Conservation (phyloP, 1,284 basidiomycete species). For the Moesziomyces globuligerus region DNA sequence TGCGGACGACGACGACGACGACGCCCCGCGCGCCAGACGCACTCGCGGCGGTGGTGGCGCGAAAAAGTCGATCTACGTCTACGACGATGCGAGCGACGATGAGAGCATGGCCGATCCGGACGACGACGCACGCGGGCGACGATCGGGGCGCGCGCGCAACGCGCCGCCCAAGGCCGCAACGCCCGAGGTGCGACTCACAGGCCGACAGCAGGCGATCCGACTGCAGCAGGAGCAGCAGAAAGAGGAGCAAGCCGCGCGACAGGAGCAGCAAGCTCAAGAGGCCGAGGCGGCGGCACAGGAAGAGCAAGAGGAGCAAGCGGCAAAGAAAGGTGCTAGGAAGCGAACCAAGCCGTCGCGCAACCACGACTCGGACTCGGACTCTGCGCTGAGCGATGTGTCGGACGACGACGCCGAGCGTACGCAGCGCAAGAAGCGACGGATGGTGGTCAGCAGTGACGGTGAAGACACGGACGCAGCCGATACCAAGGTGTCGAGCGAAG, state of each 20-base stretch:
- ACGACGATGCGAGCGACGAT: constrained; percentile 37
- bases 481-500: constrained; percentile 17
- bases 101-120: constrained; percentile 43
- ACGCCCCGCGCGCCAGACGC: constrained; percentile 11
- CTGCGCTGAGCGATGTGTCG: constrained; percentile 9
- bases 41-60: constrained; percentile 3
- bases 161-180: constrained; percentile 11
- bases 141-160: constrained; percentile 16
- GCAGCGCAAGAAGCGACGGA: too few relatives aligned
- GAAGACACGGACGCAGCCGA: constrained; percentile 4
- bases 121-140: constrained; percentile 8
- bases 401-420: too few relatives aligned
- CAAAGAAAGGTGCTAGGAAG: neutral
- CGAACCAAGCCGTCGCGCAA: constrained; percentile 6
- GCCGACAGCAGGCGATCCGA: constrained; percentile 45
- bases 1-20: constrained; percentile 14
- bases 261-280: constrained; percentile 19
- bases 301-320: constrained; percentile 7
- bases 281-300: neutral
- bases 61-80: constrained; percentile 43
- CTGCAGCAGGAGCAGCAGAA: constrained; percentile 43
- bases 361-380: neutral
- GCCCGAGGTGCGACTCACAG: constrained; percentile 29
- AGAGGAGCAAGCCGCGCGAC: constrained; percentile 24
- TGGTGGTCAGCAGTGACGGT: constrained; percentile 9